These are phyloP conservation scores for Aspergillus neoniger DNA, from an alignment of 2,329 filamentous ascomycete species.

Conservation along the genomic window DNA sequence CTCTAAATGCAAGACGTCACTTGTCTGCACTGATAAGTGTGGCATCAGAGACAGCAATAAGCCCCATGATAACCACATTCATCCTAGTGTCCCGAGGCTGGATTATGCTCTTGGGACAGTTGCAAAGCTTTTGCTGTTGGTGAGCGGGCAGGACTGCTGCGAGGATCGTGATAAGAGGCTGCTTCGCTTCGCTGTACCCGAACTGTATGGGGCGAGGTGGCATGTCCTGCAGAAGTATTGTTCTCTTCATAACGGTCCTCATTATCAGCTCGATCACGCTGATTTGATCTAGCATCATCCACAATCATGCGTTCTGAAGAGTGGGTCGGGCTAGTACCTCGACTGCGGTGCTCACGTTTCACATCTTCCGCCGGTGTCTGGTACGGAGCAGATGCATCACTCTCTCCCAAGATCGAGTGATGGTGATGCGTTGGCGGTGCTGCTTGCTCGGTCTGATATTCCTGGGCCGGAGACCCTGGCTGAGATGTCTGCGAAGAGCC, in stretches of 20 bases:
- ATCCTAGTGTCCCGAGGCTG: background rate
- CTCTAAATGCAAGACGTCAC: background rate
- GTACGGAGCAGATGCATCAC: conserved; percentile 12
- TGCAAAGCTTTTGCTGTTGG: background rate
- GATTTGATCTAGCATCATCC: background rate
- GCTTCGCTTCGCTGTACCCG: background rate
- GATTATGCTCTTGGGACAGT: background rate
- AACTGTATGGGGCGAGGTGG: conserved; percentile 1
- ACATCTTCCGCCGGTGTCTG: conserved; percentile 2
- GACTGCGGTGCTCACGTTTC: background rate
- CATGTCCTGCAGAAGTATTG: background rate
- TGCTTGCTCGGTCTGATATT: background rate
- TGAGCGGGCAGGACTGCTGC: background rate
- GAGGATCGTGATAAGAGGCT: background rate
- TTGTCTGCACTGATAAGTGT: background rate
- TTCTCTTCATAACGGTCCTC: background rate
- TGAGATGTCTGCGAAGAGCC: conserved; percentile 8
- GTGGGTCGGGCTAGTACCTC: background rate
- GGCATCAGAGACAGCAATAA: background rate
- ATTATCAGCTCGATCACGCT: background rate
- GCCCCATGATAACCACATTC: background rate
- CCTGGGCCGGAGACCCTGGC: conserved; percentile 37
- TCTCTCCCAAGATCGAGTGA: too few relatives aligned
- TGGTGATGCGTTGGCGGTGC: conserved; percentile 6
- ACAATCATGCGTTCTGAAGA: background rate